Percentiles rank a stretch among this genome's conserved stretches.
Conservation (phyloP, 257 asterid species). For the Fraxinus quadrangulata region DNA sequence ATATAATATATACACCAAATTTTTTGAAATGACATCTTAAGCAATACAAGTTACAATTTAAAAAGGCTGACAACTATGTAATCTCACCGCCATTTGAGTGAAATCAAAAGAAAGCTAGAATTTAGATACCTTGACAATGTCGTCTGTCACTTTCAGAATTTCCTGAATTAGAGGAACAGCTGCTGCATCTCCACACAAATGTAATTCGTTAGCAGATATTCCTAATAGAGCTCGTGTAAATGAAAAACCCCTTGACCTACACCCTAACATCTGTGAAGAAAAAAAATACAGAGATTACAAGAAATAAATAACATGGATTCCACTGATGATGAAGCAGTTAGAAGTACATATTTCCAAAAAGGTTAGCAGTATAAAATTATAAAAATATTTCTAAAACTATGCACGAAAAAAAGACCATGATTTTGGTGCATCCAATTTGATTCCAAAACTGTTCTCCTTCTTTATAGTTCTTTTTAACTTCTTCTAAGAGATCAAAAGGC, state of each 20-base stretch:
- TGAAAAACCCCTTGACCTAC: constrained; percentile 81
- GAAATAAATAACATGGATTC: neutral
- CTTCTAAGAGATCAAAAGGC: neutral
- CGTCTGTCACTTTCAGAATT: constrained; percentile 85
- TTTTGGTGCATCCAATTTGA: neutral
- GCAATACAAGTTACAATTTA: neutral
- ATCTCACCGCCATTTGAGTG: neutral
- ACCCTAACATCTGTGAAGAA: constrained; percentile 74
- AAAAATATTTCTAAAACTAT: neutral
- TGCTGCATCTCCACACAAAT: constrained; percentile 95
- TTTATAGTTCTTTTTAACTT: neutral
- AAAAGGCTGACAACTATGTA: constrained; percentile 1
- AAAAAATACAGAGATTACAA: constrained; percentile 9
- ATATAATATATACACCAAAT: neutral
- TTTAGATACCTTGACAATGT: constrained; percentile 55
- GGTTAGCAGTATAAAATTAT: neutral
- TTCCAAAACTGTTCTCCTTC: neutral
- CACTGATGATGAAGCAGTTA: neutral
- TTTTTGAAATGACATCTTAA: neutral
- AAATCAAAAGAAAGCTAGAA: constrained; percentile 20
- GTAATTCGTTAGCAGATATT: constrained; percentile 85
- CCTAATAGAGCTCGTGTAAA: constrained; percentile 97
- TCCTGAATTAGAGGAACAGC: constrained; percentile 85
- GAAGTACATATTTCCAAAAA: neutral
- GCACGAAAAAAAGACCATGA: neutral